Evolutionary conservation across 306 rosid genomes (phyloP), one percentile per base, ranked within the genome.

Genomic region (Vigna reflexopilosa): DNA sequence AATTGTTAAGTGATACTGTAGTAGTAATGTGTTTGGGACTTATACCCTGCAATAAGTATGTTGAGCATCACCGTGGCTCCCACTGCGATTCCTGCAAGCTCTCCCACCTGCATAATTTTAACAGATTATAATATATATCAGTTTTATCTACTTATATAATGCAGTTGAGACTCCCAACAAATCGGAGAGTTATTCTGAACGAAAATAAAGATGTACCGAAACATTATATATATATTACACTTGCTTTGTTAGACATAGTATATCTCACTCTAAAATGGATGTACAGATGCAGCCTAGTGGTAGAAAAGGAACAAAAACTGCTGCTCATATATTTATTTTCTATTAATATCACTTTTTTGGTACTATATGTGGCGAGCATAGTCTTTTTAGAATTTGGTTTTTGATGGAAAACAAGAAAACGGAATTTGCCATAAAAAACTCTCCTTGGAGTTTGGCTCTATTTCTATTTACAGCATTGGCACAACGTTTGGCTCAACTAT

Each of bases 41-140:
- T 32, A 63, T 93, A 93, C 97, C 92, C 97, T 16, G 97, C 93
- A 10, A 89, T 82, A 72, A 93, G 93, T 16, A 90, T 81, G 75
- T 93, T 93, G 70, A 89, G 97, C 93, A 89, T 90, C 19, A 93
- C 97, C 0, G 91, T 90, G 17, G 91, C 97, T 51, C 97, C 97
- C 47, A 90, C 96, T 16, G 93, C 91, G 66, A 93, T 87, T 85
- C 97, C 97, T 8, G 97, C 97, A 19, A 93, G 75, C 73, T 90
- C 96, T 45, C 97, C 93, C 64, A 89, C 92, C 96, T 93, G 82
- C 86, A 36, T 2, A 17, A 56, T 17, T 12, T 45, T 11, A 45
- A 10, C 49, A 9, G 4, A 44, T 2, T 3, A 44, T 7, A 7
- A 10, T 44, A 10, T 44, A 44, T 42, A 42, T 42, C 44, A 38